phyloP scores from a whole-genome alignment of 495 filamentous ascomycete genomes.

The Aspergillus sparsus region DNA sequence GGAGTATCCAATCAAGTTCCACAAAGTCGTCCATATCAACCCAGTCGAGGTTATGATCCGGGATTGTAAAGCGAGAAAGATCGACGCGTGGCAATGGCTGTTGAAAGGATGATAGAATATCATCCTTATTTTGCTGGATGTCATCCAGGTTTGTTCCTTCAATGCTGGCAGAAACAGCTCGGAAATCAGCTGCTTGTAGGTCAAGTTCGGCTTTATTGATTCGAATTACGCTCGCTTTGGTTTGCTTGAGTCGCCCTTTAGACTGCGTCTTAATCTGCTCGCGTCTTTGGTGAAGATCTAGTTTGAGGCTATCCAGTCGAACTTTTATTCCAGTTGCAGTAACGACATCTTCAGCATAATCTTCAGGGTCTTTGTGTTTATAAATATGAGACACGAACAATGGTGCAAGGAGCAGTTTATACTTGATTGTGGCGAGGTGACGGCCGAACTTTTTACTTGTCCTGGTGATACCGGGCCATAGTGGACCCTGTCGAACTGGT shows the following conservation, averaged over 20 bases:
- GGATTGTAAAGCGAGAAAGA: slow-evolving; percentile 88
- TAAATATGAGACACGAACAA: slow-evolving; percentile 96
- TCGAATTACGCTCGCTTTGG: slow-evolving; percentile 85
- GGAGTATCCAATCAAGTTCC: slow-evolving; percentile 93
- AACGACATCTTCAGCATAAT: slow-evolving; percentile 75
- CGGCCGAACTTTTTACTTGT: slow-evolving; percentile 98
- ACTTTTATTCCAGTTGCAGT: slow-evolving; percentile 94
- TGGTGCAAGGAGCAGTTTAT: slow-evolving; percentile 88
- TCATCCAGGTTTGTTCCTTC: slow-evolving; percentile 73
- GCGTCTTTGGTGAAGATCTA: slow-evolving; percentile 91
- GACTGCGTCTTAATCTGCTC: slow-evolving; percentile 85
- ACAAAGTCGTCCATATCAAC: slow-evolving; percentile 99
- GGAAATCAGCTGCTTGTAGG: slow-evolving; percentile 86
- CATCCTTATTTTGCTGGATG: slow-evolving; percentile 61
- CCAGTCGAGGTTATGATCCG: slow-evolving; percentile 92
- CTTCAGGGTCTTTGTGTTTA: slow-evolving; percentile 95
- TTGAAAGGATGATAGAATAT: slow-evolving; percentile 58
- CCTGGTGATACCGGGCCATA: slow-evolving; percentile 91
- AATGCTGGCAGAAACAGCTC: slow-evolving; percentile 91
- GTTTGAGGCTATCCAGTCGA: slow-evolving; percentile 89
- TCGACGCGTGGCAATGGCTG: slow-evolving; percentile 59
- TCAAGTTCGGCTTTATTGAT: slow-evolving; percentile 93
- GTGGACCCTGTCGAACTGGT: slow-evolving; percentile 83
- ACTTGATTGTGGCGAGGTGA: slow-evolving; percentile 96
- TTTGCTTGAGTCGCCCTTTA: slow-evolving; percentile 67